Evolutionary conservation across 1,139 yeast genomes (phyloP), one percentile per base, ranked within the genome.

Genomic region (Scheffersomyces parashehatae): DNA sequence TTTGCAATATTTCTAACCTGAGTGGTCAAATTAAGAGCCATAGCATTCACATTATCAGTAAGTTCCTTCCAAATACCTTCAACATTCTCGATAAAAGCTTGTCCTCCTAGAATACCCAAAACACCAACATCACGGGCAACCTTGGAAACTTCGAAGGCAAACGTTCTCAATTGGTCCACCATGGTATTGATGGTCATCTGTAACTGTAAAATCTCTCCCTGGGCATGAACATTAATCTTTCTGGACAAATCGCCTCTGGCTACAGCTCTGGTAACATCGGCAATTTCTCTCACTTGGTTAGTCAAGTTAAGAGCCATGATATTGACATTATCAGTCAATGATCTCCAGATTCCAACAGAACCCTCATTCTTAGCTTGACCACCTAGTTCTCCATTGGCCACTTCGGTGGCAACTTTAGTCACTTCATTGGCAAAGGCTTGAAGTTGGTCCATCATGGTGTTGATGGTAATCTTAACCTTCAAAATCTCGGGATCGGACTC

Each of bases 51-150:
- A 58, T 88, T 88, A 64, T 88, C 96, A 4, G 95, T 87, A 43
- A 88, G 74, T 65, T 88, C 96, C 58, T 85, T 82, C 96, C 96
- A 88, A 47, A 88, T 88, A 52, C 96, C 96, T 60, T 85, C 90
- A 38, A 87, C 95, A 52, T 85, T 86, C 50, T 82, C 88, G 45
- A 88, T 86, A 48, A 84, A 80, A 2, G 96, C 96, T 62, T 88
- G 96, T 8, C 96, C 96, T 38, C 96, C 96, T 45, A 88, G 72
- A 31, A 88, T 78, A 52, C 96, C 96, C 54, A 87, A 85, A 28
- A 88, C 95, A 59, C 96, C 96, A 24, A 90, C 90, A 68, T 88
- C 96, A 52, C 95, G 76, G 3, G 96, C 95, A 28, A 88, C 95
- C 49, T 90, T 80, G 3, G 95, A 85, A 33, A 88, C 96, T 64